These are phyloP conservation scores for Mycena belliarum DNA, from an alignment of 768 basidiomycete genomes.

Conservation along the genomic window DNA sequence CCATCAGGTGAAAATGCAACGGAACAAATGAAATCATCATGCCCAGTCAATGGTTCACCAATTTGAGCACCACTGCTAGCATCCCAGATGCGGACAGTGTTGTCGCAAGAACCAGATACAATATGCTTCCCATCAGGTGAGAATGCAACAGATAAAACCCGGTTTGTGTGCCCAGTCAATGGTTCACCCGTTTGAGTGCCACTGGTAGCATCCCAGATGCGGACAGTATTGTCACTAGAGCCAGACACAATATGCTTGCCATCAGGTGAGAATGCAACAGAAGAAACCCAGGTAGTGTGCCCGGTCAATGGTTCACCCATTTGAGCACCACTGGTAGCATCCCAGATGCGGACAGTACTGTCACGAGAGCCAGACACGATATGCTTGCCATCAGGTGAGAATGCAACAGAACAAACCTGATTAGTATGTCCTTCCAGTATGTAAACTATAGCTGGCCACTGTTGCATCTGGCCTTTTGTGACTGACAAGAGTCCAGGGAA, in stretches of 20 bases:
- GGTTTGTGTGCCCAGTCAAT: background rate
- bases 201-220: background rate
- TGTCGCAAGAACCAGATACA: background rate
- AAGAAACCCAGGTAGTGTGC: no score
- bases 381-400: no score
- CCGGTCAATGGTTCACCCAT: no score
- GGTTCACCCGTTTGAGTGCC: background rate
- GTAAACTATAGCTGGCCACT: background rate
- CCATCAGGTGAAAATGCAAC: background rate
- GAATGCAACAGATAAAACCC: background rate
- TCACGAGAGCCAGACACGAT: no score
- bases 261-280: no score
- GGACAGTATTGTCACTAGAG: background rate
- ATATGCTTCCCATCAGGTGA: background rate
- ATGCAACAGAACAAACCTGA: no score
- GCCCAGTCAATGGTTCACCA: no score
- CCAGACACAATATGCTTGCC: no score
- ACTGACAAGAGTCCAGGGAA: background rate
- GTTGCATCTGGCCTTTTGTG: background rate
- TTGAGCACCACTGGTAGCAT: no score
- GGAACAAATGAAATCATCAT: background rate
- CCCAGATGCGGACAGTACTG: no score
- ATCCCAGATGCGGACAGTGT: background rate
- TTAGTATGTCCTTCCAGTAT: background rate
- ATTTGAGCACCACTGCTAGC: no score